Base-by-base conservation (phyloP, 805 yeast genomes). In the Yarrowia sp. region DNA sequence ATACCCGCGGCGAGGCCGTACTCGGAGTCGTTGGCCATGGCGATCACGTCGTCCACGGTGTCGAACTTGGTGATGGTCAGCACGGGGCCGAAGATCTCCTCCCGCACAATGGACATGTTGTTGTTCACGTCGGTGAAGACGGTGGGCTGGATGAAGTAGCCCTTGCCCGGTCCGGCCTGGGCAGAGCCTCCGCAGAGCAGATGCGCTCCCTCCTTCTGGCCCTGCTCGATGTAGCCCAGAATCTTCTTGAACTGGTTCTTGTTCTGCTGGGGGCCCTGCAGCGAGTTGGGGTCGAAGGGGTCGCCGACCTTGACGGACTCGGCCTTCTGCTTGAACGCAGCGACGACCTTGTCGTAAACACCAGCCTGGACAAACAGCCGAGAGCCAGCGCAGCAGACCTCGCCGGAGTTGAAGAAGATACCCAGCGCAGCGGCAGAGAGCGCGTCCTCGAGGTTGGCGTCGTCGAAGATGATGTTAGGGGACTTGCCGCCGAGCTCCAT, bases 401-500 rank as follows among this genome's bases (percentile, higher is more conserved):
- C 97, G 77, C 98, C 98, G 72, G 92, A 85, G 80, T 93, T 92
- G 81, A 82, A 89, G 81, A 88, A 88, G 70, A 91, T 88, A 74
- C 96, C 97, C 61, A 81, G 73, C 49, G 88, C 81, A 66, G 90
- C 85, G 78, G 84, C 82, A 66, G 84, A 79, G 41, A 88, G 87
- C 59, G 97, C 90, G 70, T 80, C 79, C 46, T 86, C 86, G 63
- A 92, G 71, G 73, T 92, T 84, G 62, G 94, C 93, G 71, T 92
- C 97, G 69, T 86, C 85, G 72, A 88, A 90, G 49, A 92, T 86
- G 67, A 92, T 84, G 74, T 87, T 86, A 69, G 97, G 96, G 22
- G 97, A 90, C 78, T 92, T 92, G 72, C 98, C 98, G 71, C 98
- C 98, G 68, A 90, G 84, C 78, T 92, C 98, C 72, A 92, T 80